phyloP scores from a whole-genome alignment of 2,329 filamentous ascomycete genomes.

The Colletotrichum sp. region DNA sequence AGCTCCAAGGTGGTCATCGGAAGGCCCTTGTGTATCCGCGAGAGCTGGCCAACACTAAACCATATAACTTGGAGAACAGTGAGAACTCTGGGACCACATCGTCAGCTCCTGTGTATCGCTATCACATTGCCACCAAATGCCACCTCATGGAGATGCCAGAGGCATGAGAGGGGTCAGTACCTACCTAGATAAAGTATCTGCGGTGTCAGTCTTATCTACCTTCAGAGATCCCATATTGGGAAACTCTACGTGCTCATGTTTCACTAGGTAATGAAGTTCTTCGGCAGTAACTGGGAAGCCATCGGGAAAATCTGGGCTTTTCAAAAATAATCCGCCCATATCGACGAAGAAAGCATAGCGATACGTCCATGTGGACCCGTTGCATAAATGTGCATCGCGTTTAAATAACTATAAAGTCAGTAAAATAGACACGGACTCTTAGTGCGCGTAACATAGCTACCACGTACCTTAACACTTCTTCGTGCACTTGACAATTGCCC shows the following conservation, averaged over 20 bases:
- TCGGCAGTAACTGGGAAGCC: neutral
- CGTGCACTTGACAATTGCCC: neutral
- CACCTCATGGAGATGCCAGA: neutral
- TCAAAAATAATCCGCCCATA: neutral
- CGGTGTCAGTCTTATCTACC: neutral
- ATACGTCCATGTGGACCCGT: neutral
- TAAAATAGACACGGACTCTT: too few relatives aligned
- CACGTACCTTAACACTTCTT: neutral
- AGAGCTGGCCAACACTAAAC: neutral
- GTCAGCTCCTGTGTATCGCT: neutral
- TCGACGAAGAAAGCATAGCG: neutral
- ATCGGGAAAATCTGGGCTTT: accelerated
- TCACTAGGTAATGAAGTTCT: neutral
- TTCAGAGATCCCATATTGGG: neutral
- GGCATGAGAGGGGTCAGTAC: neutral
- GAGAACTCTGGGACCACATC: neutral
- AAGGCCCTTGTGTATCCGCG: neutral
- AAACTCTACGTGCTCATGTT: neutral
- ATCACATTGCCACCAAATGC: too few relatives aligned
- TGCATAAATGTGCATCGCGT: neutral
- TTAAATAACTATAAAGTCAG: neutral
- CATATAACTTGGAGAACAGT: neutral
- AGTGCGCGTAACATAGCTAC: too few relatives aligned
- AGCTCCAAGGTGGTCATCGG: neutral
- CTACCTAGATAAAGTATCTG: neutral